Conservation (phyloP, 768 basidiomycete species). For the Gelatoporia subvermispora region DNA sequence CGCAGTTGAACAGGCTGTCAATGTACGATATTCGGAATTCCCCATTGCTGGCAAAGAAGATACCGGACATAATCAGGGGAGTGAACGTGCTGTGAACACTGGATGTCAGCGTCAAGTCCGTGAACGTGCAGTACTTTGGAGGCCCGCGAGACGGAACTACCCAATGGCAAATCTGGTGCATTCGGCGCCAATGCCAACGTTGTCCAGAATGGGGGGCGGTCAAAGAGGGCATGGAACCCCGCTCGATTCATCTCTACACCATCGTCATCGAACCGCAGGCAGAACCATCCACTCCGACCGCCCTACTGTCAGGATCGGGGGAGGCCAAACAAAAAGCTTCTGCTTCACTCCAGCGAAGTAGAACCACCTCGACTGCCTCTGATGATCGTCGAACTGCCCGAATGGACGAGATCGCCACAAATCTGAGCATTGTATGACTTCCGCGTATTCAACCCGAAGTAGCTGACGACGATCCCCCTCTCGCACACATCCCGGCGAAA, state of each 20-base stretch:
- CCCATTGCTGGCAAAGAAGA: slow-evolving; percentile 85
- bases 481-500: neutral
- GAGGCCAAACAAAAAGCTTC: too few relatives aligned
- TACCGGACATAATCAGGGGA: slow-evolving; percentile 72
- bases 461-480: too few relatives aligned
- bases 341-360: too few relatives aligned
- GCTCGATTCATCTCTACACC: too few relatives aligned
- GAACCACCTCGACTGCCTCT: neutral
- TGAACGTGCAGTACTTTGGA: neutral
- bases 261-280: too few relatives aligned
- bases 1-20: slow-evolving; percentile 73
- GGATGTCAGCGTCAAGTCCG: neutral
- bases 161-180: neutral
- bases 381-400: neutral
- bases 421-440: neutral
- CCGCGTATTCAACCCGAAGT: neutral
- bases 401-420: neutral
- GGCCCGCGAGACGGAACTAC: neutral
- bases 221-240: neutral
- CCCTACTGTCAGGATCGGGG: too few relatives aligned
- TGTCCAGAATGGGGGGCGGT: neutral
- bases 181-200: neutral
- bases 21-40: slow-evolving; percentile 64
- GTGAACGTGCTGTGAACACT: slow-evolving; percentile 52
- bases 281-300: too few relatives aligned